Evolutionary conservation across 2,329 filamentous ascomycete genomes (phyloP).

Genomic region (Colletotrichum gloeosporioides): DNA sequence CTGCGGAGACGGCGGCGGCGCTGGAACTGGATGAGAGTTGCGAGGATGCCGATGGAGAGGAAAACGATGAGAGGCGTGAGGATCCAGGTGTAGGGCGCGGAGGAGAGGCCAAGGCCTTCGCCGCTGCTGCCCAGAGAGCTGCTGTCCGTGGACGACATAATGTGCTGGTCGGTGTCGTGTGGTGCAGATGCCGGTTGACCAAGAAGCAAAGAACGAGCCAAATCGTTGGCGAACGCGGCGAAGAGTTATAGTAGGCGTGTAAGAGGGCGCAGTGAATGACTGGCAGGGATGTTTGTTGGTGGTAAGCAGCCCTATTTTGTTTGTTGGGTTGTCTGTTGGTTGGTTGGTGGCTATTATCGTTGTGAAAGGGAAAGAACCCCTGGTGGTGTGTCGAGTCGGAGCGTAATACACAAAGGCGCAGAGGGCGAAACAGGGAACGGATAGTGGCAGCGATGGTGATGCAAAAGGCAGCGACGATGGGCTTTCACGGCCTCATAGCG

Average conservation of each 20-base stretch:
- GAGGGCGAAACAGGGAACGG: slow-evolving; percentile 13
- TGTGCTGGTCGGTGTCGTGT: not conserved
- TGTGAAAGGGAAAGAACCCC: not conserved
- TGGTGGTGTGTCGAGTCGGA: not conserved
- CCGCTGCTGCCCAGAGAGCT: not conserved
- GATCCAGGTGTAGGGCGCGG: slow-evolving; percentile 63
- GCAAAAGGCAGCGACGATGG: slow-evolving; percentile 5
- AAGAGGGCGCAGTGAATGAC: not conserved
- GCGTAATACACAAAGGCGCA: slow-evolving; percentile 4
- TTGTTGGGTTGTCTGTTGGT: not conserved
- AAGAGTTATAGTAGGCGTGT: not conserved
- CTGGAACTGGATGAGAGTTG: slow-evolving; percentile 48
- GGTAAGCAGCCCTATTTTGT: not conserved
- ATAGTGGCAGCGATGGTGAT: slow-evolving; percentile 6
- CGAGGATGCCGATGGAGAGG: slow-evolving; percentile 41
- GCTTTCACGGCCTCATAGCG: slow-evolving; percentile 22
- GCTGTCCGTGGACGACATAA: slow-evolving; percentile 10
- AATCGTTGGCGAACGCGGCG: not conserved
- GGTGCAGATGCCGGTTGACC: not conserved
- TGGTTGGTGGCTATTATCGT: not conserved
- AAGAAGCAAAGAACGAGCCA: not conserved
- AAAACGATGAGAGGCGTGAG: slow-evolving; percentile 54
- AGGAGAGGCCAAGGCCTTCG: slow-evolving; percentile 33
- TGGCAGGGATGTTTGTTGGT: not conserved
- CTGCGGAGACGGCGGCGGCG: slow-evolving; percentile 37